phyloP scores from a whole-genome alignment of 345 rosid genomes.

The Excoecaria cochinchinensis region DNA sequence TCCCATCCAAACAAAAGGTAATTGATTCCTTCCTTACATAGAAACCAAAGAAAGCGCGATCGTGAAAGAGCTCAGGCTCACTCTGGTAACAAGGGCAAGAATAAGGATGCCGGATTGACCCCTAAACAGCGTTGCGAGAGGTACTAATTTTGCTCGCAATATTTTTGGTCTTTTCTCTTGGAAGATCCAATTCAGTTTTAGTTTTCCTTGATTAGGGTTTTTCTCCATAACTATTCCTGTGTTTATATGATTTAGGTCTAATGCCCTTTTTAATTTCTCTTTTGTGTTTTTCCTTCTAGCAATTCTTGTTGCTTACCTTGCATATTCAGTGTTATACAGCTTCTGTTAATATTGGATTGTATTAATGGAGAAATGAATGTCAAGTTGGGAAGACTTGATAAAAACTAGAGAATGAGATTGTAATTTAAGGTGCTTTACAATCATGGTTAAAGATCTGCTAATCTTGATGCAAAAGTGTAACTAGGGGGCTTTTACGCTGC shows the following conservation, averaged over 20 bases:
- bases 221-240: background rate
- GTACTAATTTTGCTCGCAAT: no score
- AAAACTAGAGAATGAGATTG: background rate
- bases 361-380: background rate
- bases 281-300: background rate
- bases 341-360: background rate
- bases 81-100: no score
- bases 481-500: background rate
- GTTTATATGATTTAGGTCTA: background rate
- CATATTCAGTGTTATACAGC: background rate
- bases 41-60: no score
- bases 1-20: no score
- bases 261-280: background rate
- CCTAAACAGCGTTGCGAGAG: no score
- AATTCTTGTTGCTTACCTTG: background rate
- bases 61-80: no score
- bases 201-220: background rate
- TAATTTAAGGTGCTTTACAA: background rate
- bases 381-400: background rate
- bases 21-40: no score
- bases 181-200: no score
- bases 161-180: no score
- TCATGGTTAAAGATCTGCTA: no score
- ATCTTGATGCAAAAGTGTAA: no score
- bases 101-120: no score